Evolutionary conservation across 257 asterid species (phyloP).

Genomic region (Penstemon newberryi): DNA sequence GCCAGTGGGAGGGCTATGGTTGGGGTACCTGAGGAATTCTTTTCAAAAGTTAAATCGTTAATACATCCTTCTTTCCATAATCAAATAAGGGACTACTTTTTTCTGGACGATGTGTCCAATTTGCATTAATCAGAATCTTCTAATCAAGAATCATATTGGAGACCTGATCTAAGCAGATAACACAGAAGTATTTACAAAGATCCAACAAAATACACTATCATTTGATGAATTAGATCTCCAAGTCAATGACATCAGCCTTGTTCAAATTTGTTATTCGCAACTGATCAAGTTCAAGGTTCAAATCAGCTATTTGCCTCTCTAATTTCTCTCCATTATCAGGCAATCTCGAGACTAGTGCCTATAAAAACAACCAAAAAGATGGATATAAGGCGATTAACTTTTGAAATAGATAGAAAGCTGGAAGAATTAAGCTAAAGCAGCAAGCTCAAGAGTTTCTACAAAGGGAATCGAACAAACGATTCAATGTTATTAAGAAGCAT

Average conservation of each 20-base stretch:
- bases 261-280: conserved; percentile 34
- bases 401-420: background rate
- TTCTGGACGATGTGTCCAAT: too few species aligned
- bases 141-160: too few species aligned
- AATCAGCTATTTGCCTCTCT: conserved; percentile 53
- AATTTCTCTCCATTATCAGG: conserved; percentile 82
- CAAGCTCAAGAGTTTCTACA: background rate
- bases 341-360: conserved; percentile 58
- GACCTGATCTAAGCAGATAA: too few species aligned
- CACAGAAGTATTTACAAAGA: too few species aligned
- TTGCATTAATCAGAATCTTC: too few species aligned
- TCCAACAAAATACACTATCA: too few species aligned
- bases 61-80: too few species aligned
- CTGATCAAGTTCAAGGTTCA: conserved; percentile 48
- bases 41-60: too few species aligned
- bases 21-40: too few species aligned
- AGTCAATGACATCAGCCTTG: conserved; percentile 34
- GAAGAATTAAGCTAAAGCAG: background rate
- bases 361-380: conserved; percentile 12
- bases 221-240: conserved; percentile 23
- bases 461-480: background rate
- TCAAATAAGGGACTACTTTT: too few species aligned
- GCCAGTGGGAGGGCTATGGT: too few species aligned
- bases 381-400: background rate
- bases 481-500: background rate